Evolutionary conservation across 441 rosid species (phyloP).

Genomic region (Sinapis alba): DNA sequence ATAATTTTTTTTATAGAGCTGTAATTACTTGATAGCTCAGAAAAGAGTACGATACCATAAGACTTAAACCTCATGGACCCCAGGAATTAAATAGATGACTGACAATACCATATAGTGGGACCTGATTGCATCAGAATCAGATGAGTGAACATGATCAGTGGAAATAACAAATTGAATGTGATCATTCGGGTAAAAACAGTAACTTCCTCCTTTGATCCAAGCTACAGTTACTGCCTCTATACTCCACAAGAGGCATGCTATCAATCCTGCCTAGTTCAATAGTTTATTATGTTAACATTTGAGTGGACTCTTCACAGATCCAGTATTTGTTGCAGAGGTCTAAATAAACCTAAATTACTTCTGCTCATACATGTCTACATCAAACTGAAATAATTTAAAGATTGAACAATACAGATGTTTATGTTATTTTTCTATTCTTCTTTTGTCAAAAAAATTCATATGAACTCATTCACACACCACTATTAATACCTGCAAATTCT

Average conservation of each 20-base stretch:
- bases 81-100: slow-evolving; percentile 82
- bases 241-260: slow-evolving; percentile 83
- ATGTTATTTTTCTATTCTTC: no score
- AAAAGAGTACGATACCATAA: slow-evolving; percentile 96
- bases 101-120: slow-evolving; percentile 93
- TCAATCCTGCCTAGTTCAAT: slow-evolving; percentile 59
- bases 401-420: not conserved
- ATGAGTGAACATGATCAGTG: not conserved
- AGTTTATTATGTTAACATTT: not conserved
- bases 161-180: slow-evolving; percentile 3
- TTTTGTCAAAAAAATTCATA: no score
- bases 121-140: slow-evolving; percentile 50
- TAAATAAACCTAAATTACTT: no score
- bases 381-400: no score
- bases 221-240: slow-evolving; percentile 82
- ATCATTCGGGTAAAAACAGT: slow-evolving; percentile 14
- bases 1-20: not conserved
- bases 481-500: no score
- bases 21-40: slow-evolving; percentile 87
- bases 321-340: slow-evolving; percentile 11
- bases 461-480: no score
- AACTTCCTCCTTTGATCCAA: slow-evolving; percentile 95
- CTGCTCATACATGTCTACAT: no score
- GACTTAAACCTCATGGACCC: slow-evolving; percentile 88
- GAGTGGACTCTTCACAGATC: slow-evolving; percentile 4